Evolutionary conservation across 73 alveolate species (phyloP).

Genomic region (Tetrahymena malaccensis): DNA sequence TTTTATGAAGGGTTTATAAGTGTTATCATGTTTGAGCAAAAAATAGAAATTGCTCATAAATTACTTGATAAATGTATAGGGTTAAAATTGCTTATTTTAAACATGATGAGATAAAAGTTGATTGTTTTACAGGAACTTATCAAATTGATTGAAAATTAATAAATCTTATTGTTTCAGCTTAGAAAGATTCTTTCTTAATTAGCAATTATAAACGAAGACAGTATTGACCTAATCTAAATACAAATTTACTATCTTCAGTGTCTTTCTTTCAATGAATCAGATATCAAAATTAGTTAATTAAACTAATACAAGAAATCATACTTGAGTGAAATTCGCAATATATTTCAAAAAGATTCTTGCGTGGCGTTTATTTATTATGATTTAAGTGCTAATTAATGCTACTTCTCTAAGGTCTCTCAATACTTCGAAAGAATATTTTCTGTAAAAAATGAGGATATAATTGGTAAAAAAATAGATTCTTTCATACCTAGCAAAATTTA

Average conservation of each 20-base stretch:
- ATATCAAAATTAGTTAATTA: not conserved
- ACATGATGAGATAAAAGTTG: not conserved
- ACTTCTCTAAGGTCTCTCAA: not conserved
- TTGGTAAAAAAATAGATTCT: not conserved
- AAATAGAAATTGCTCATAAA: not conserved
- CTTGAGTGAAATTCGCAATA: not conserved
- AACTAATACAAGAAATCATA: not conserved
- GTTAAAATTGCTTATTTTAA: not conserved
- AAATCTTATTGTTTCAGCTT: not conserved
- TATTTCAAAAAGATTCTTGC: not conserved
- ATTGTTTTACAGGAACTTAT: not conserved
- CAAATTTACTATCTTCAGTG: not conserved
- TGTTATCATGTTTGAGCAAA: not conserved
- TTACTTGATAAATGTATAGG: not conserved
- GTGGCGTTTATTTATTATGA: not conserved
- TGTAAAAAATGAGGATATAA: not conserved
- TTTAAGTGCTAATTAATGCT: not conserved
- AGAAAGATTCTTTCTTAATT: not conserved
- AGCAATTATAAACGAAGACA: not conserved
- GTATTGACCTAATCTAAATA: not conserved
- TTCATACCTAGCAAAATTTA: not conserved
- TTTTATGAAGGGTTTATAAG: not conserved
- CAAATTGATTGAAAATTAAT: not conserved
- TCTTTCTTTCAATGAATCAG: not conserved
- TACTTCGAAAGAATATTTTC: not conserved